Evolutionary conservation across 2,329 filamentous ascomycete genomes (phyloP).

Genomic region (Trichophaea hybrida): DNA sequence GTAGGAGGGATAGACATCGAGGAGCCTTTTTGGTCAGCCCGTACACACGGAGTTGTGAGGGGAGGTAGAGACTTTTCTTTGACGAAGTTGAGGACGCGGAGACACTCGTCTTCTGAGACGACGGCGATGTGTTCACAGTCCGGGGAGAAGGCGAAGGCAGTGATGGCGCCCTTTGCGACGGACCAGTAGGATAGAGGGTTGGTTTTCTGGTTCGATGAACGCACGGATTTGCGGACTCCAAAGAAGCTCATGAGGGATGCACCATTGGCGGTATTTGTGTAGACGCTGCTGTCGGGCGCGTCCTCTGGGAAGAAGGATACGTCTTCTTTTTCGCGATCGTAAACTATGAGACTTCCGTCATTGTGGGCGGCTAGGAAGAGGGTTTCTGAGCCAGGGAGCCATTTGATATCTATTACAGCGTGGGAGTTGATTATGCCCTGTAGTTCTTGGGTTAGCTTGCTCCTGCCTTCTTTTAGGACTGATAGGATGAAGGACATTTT

Average conservation of each 20-base stretch:
- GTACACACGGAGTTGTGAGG: not conserved
- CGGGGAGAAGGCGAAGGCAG: conserved; percentile 82
- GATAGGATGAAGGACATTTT: conserved; percentile 48
- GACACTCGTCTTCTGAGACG: conserved; percentile 77
- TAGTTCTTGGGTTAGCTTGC: not conserved
- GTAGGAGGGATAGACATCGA: conserved; percentile 78
- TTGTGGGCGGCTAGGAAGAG: conserved; percentile 83
- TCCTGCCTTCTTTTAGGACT: conserved; percentile 2
- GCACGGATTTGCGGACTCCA: conserved; percentile 69
- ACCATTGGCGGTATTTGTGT: conserved; percentile 27
- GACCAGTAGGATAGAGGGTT: conserved; percentile 93
- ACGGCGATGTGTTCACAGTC: conserved; percentile 76
- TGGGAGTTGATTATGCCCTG: conserved; percentile 76
- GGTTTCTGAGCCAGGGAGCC: conserved; percentile 89
- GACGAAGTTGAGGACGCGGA: conserved; percentile 83
- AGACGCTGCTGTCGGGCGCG: conserved; percentile 25
- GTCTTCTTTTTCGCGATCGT: conserved; percentile 95
- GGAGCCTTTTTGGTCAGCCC: conserved; percentile 42
- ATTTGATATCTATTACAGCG: conserved; percentile 73
- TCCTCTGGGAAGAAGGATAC: conserved; percentile 58
- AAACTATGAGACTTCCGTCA: conserved; percentile 81
- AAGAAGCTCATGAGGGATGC: conserved; percentile 26
- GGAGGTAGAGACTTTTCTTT: conserved; percentile 56
- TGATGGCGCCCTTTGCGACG: conserved; percentile 76
- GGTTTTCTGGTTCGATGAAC: conserved; percentile 81